Conservation (phyloP, 179 eudicot genomes). For the Patellifolia procumbens region DNA sequence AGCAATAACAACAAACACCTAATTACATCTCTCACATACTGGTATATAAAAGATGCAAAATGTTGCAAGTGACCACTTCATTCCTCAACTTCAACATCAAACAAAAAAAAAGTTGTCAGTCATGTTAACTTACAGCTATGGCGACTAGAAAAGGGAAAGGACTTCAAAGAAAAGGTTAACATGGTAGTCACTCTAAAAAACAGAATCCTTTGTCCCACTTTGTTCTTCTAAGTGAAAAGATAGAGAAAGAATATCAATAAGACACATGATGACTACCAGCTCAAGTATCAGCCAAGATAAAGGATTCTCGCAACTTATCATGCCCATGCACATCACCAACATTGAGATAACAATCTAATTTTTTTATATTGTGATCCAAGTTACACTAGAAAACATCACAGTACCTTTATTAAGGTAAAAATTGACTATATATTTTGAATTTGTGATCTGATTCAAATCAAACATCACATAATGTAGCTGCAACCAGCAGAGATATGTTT, state of each 20-base stretch:
- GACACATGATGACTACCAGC: neutral
- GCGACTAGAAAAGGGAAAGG: neutral
- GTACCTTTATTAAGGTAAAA: too few species aligned
- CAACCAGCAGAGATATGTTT: constrained; percentile 7
- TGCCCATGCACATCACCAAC: neutral
- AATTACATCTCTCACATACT: constrained; percentile 3
- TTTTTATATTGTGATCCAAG: neutral
- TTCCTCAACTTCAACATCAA: neutral
- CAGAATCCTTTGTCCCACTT: neutral
- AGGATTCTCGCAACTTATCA: neutral
- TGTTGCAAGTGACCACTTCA: neutral
- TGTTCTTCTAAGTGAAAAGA: neutral
- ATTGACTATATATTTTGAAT: too few species aligned
- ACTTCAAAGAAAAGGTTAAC: neutral
- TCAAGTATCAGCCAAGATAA: neutral
- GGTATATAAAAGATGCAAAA: neutral
- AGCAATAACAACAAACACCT: neutral
- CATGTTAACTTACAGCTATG: neutral
- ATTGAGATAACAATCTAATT: neutral
- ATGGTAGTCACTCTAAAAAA: neutral
- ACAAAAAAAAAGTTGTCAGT: neutral
- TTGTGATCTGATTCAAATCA: too few species aligned
- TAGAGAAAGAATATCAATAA: neutral
- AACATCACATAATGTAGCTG: constrained; percentile 6
- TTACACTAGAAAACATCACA: neutral